A percentile compares a stretch with the other conserved stretches of the same genome.
phyloP scores from a whole-genome alignment of 768 basidiomycete genomes.

The Gymnopilus junonius region DNA sequence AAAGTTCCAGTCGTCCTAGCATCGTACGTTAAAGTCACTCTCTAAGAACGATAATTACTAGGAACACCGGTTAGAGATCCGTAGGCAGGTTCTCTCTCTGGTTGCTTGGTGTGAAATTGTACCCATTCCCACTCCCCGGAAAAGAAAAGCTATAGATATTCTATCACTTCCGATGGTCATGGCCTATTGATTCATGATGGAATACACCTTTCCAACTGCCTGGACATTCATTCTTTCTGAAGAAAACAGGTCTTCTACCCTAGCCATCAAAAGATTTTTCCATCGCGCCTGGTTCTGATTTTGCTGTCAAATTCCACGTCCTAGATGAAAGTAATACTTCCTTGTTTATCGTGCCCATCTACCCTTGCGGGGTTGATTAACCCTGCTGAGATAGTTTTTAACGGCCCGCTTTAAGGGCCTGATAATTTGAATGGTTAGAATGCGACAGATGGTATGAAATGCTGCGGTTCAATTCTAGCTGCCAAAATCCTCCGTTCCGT shows the following conservation, averaged over 20 bases:
- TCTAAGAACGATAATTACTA: too few species aligned
- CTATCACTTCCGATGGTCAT: not conserved
- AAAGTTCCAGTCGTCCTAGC: too few species aligned
- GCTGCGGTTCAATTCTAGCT: not conserved
- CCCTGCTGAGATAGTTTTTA: too few species aligned
- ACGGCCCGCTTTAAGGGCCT: not conserved
- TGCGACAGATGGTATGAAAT: constrained; percentile 2
- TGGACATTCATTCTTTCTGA: not conserved
- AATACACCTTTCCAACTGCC: not conserved
- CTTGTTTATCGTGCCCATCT: not conserved
- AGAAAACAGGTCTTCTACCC: not conserved
- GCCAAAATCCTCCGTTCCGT: not conserved
- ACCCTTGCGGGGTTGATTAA: not conserved
- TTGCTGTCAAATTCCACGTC: not conserved
- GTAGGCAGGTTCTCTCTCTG: too few species aligned
- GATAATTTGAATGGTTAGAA: not conserved
- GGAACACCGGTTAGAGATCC: too few species aligned
- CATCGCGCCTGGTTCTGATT: not conserved
- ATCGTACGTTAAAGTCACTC: too few species aligned
- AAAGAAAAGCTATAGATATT: not conserved
- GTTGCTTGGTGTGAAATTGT: not conserved
- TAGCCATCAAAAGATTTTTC: not conserved
- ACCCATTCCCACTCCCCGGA: not conserved
- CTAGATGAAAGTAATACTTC: not conserved
- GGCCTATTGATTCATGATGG: not conserved